Evolutionary conservation across 2,329 filamentous ascomycete genomes (phyloP).

Genomic region (Shiraia sp.): DNA sequence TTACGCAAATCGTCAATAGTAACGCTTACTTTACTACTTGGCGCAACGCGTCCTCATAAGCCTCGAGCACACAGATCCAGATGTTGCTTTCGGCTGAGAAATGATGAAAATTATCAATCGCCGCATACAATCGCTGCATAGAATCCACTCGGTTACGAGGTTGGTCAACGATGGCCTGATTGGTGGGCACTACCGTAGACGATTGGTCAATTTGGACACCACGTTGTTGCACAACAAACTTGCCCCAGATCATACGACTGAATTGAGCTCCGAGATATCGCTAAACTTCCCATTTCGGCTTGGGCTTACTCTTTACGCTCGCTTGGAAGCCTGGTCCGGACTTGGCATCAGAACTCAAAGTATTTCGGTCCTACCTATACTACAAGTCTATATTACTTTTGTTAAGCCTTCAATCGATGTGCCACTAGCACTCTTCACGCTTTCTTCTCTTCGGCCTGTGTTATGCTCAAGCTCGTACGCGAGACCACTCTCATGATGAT

Average conservation of each 20-base stretch:
- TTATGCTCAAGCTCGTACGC: conserved; percentile 34
- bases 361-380: conserved; percentile 30
- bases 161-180: too few species aligned
- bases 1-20: too few species aligned
- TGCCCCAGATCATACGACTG: background rate
- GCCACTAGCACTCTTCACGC: conserved; percentile 27
- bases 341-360: conserved; percentile 18
- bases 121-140: too few species aligned
- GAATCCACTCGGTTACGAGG: too few species aligned
- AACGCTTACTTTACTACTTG: too few species aligned
- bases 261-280: background rate
- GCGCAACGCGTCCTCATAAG: too few species aligned
- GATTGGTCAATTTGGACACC: too few species aligned
- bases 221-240: too few species aligned
- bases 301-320: conserved; percentile 23
- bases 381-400: conserved; percentile 14
- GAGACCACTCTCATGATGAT: conserved; percentile 24
- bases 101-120: too few species aligned
- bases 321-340: conserved; percentile 17
- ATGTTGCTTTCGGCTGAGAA: too few species aligned
- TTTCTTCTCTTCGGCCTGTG: conserved; percentile 12
- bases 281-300: conserved; percentile 30
- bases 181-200: too few species aligned
- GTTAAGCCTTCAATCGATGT: conserved; percentile 28
- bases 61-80: too few species aligned